phyloP scores from a whole-genome alignment of 768 basidiomycete genomes.

The Podaxis sp. region DNA sequence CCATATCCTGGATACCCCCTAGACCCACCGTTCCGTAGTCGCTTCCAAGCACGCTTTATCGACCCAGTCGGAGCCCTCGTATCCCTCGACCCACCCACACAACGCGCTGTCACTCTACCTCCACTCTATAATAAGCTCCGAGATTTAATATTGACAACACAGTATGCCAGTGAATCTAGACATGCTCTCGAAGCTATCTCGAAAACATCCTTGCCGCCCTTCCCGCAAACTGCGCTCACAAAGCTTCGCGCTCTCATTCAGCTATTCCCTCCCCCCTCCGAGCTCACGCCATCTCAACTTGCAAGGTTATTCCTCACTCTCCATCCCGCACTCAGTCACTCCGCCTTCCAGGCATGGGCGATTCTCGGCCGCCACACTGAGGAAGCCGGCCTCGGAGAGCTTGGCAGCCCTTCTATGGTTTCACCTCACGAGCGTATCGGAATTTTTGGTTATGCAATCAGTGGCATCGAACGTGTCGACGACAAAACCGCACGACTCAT shows the following conservation, averaged over 20 bases:
- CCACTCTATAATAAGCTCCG: constrained; percentile 45
- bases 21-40: constrained; percentile 66
- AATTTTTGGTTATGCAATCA: constrained; percentile 50
- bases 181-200: constrained; percentile 52
- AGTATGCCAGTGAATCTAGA: constrained; percentile 59
- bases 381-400: constrained; percentile 50
- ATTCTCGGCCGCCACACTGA: constrained; percentile 54
- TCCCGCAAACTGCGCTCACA: constrained; percentile 60
- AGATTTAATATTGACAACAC: constrained; percentile 58
- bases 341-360: constrained; percentile 62
- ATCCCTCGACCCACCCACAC: constrained; percentile 32
- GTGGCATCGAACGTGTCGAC: constrained; percentile 37
- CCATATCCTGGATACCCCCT: constrained; percentile 66
- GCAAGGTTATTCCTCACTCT: constrained; percentile 53
- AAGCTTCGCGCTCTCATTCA: constrained; percentile 47
- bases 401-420: constrained; percentile 45
- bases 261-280: constrained; percentile 46
- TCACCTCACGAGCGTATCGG: constrained; percentile 43
- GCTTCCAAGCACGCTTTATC: constrained; percentile 67
- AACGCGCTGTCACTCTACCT: constrained; percentile 5
- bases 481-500: constrained; percentile 38
- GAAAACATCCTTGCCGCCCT: constrained; percentile 52
- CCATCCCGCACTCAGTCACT: constrained; percentile 56
- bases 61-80: constrained; percentile 56
- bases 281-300: constrained; percentile 45